Conservation (phyloP, 805 yeast species). For the Ogataea neopini region DNA sequence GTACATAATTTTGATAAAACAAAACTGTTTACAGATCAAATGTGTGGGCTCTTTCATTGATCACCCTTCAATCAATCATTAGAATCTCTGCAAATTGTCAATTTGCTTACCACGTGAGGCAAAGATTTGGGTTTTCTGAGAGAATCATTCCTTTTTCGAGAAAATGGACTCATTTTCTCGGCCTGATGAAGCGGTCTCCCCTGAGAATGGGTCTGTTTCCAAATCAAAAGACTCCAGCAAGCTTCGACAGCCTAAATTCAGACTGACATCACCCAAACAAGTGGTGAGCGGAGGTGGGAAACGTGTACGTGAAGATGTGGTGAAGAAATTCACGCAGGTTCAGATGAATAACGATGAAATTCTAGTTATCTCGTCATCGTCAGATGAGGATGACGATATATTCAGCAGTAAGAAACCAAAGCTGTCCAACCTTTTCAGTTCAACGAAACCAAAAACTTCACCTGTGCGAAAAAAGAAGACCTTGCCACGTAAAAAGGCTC, state of each 20-base stretch:
- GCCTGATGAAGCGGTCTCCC: neutral
- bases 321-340: slow-evolving; percentile 1
- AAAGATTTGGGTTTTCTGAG: too few species aligned
- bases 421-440: slow-evolving; percentile 3
- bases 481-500: neutral
- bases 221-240: slow-evolving; percentile 3
- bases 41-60: neutral
- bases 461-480: slow-evolving; percentile 4
- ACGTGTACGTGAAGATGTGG: slow-evolving; percentile 1
- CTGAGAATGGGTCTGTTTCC: neutral
- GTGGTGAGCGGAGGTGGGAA: neutral
- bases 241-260: slow-evolving; percentile 14
- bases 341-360: neutral
- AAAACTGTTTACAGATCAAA: neutral
- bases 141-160: too few species aligned
- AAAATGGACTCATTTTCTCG: neutral
- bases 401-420: slow-evolving; percentile 3
- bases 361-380: neutral
- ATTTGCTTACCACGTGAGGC: too few species aligned
- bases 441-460: slow-evolving; percentile 6
- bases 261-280: slow-evolving; percentile 9
- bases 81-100: neutral
- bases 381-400: slow-evolving; percentile 5
- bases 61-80: neutral
- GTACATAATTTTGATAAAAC: neutral